Conservation (phyloP, 805 yeast species). For the Wickerhamomyces xylosicus region DNA sequence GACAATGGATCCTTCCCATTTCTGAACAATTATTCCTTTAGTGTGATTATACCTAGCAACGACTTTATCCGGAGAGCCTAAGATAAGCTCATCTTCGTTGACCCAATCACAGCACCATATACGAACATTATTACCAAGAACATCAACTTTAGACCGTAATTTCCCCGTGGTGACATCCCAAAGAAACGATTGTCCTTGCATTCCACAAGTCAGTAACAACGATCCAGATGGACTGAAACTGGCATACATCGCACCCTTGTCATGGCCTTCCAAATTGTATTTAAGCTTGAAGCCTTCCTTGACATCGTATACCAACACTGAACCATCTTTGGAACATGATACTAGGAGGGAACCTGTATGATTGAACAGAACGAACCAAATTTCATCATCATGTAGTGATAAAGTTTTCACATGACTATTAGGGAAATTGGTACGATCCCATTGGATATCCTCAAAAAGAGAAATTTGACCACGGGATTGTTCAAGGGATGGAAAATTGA, state of each 20-base stretch:
- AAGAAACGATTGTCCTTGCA: conserved; percentile 58
- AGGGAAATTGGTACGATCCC: conserved; percentile 32
- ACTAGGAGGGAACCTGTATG: conserved; percentile 69
- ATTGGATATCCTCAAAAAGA: conserved; percentile 26
- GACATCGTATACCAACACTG: conserved; percentile 57
- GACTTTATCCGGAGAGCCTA: conserved; percentile 72
- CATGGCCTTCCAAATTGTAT: conserved; percentile 32
- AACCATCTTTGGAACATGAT: conserved; percentile 64
- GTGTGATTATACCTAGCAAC: conserved; percentile 34
- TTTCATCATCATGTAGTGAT: conserved; percentile 55
- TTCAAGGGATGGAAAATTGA: conserved; percentile 22
- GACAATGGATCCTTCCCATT: conserved; percentile 35
- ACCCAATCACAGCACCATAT: conserved; percentile 63
- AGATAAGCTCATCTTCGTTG: conserved; percentile 45
- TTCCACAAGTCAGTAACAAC: conserved; percentile 57
- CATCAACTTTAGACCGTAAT: conserved; percentile 13
- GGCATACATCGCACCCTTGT: conserved; percentile 49
- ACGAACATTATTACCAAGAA: conserved; percentile 20
- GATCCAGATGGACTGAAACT: conserved; percentile 72
- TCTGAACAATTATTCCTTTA: conserved; percentile 19
- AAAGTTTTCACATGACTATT: conserved; percentile 35
- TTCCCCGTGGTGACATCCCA: conserved; percentile 47
- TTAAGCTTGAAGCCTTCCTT: conserved; percentile 29
- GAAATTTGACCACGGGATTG: conserved; percentile 12
- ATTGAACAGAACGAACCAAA: conserved; percentile 76